Conservation (phyloP, 2,329 filamentous ascomycete genomes). For the Davidsoniella virescens region DNA sequence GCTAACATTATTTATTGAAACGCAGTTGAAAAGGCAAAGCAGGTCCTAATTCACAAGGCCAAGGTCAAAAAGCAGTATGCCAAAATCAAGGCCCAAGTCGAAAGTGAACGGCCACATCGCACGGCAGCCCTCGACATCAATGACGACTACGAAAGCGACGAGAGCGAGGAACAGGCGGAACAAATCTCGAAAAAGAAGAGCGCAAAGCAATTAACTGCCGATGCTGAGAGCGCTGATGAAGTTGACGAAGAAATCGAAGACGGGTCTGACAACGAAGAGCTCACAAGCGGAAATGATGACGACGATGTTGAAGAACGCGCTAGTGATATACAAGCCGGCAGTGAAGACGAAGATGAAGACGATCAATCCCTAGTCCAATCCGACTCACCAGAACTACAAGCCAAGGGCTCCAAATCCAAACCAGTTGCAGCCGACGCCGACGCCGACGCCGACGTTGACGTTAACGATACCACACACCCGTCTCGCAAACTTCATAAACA, state of each 20-base stretch:
- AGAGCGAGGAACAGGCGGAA: slow-evolving; percentile 20
- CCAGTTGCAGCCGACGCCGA: slow-evolving; percentile 17
- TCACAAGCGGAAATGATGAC: slow-evolving; percentile 16
- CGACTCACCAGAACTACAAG: slow-evolving; percentile 5
- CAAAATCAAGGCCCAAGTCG: slow-evolving; percentile 50
- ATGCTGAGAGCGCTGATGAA: slow-evolving; percentile 10
- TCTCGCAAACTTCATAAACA: slow-evolving; percentile 8
- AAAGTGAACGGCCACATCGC: slow-evolving; percentile 4
- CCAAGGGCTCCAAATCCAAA: slow-evolving; percentile 2
- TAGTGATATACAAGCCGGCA: neutral
- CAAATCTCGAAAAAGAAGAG: slow-evolving; percentile 3
- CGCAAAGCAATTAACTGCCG: slow-evolving; percentile 8
- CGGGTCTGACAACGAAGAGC: slow-evolving; percentile 19
- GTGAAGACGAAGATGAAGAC: neutral
- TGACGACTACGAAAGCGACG: neutral
- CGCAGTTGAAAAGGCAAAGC: slow-evolving; percentile 74
- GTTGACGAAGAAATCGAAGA: slow-evolving; percentile 16
- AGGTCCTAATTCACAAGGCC: slow-evolving; percentile 74
- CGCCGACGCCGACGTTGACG: neutral
- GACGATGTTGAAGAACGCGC: neutral
- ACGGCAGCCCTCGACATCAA: neutral
- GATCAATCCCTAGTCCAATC: neutral
- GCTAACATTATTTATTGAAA: neutral
- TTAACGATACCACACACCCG: slow-evolving; percentile 5
- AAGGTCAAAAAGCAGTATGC: slow-evolving; percentile 87